Base-by-base conservation (phyloP, 2,329 filamentous ascomycete species). In the Pestalotiopsis sp. region DNA sequence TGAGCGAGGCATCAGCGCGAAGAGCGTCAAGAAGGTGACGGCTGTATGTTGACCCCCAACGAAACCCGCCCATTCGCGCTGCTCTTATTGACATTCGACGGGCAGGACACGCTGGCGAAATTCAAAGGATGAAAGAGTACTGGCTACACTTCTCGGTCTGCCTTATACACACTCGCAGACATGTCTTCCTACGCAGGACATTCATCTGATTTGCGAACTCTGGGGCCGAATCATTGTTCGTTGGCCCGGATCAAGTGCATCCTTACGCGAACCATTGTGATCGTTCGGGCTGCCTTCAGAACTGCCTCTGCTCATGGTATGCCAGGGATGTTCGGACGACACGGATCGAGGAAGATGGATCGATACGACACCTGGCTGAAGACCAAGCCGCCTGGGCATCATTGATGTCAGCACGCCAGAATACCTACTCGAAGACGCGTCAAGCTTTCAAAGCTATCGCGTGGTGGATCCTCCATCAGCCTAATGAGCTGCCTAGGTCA, bases 1-100 rank as follows among this genome's bases (percentile, higher is more conserved):
- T 25, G 93, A 96, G 77, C 88, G 89, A 73, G 88, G 88, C 4
- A 85, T 97, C 68, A 92, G 91, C n/a, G 90, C 92, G 2, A 90
- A 90, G 75, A 92, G 91, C 70, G 88, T 97, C 63, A 90, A 90
- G 78, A 95, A 92, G 78, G 93, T 93, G 61, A 92, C 93, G 2
- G 89, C 91, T 79, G 92, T 94, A 82, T 70, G 88, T 80, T 68
- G 41, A 7, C 41, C 25, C 27, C n/a, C 61, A 25, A 45, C n/a
- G 3, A 45, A 39, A 11, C 12, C 38, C 12, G 14, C 36, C 31
- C 4, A 39, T 41, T 45, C 13, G 4, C 60, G 17, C 9, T 36
- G 17, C 20, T 5, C n/a, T 13, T 17, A 13, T 64, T 52, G 12
- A 39, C 5, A 36, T 20, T 63, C 14, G 3, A 3, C 23, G 60